Evolutionary conservation across 2,329 filamentous ascomycete genomes (phyloP).

Genomic region (Phaeosphaeriaceae sp.): DNA sequence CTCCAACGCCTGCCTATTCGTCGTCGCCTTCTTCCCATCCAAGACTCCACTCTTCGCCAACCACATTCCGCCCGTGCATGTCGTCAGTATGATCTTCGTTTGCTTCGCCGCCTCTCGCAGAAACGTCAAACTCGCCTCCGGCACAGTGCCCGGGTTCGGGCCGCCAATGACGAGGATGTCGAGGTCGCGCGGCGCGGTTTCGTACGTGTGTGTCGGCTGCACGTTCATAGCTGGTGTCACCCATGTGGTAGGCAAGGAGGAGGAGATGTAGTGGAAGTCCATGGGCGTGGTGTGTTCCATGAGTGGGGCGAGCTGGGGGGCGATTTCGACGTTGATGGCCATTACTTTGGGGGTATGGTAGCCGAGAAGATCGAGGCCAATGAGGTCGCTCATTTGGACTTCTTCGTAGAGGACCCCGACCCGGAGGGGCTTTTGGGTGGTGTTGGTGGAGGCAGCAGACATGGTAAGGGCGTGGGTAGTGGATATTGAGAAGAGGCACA

Average conservation of each 20-base stretch:
- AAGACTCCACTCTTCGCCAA: constrained; percentile 47
- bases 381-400: constrained; percentile 51
- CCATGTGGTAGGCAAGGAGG: constrained; percentile 34
- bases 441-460: not conserved
- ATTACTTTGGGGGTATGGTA: constrained; percentile 42
- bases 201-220: constrained; percentile 50
- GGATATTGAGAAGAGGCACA: not conserved
- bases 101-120: constrained; percentile 46
- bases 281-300: constrained; percentile 35
- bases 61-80: constrained; percentile 51
- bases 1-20: constrained; percentile 43
- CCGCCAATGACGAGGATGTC: constrained; percentile 52
- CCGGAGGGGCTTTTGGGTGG: constrained; percentile 37
- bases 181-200: constrained; percentile 50
- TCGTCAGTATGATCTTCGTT: constrained; percentile 49
- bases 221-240: constrained; percentile 43
- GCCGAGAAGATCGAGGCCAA: constrained; percentile 51
- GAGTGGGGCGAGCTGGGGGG: constrained; percentile 19
- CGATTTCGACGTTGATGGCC: constrained; percentile 19
- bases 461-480: not conserved
- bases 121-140: constrained; percentile 44
- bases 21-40: constrained; percentile 50
- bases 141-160: constrained; percentile 37
- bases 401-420: constrained; percentile 51
- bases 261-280: constrained; percentile 50